A percentile compares a stretch with the other conserved stretches of the same genome.
These are phyloP conservation scores for Microdochium trichocladiopsis DNA, from an alignment of 2,329 filamentous ascomycete genomes.

Conservation along the genomic window DNA sequence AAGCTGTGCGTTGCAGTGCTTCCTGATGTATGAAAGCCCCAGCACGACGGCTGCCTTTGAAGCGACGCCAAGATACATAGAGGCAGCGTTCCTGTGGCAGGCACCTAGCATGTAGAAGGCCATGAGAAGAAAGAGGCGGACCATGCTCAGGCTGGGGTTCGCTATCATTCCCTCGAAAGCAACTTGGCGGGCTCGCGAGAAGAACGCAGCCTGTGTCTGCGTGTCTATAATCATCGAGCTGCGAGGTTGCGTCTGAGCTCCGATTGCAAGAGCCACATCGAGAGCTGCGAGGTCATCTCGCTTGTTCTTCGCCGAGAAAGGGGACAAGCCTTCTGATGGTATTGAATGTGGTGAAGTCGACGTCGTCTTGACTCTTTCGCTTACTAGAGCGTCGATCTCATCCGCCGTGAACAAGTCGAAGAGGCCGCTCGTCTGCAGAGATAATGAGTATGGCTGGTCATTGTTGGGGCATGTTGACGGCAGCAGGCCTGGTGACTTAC, in stretches of 20 bases:
- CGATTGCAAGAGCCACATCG: slow-evolving; percentile 44
- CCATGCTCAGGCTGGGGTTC: slow-evolving; percentile 44
- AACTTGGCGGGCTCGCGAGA: slow-evolving; percentile 37
- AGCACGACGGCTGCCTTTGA: slow-evolving; percentile 48
- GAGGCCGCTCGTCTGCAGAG: slow-evolving; percentile 1
- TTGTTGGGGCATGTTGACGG: not conserved
- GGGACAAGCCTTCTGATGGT: slow-evolving; percentile 3
- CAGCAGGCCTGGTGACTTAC: not conserved
- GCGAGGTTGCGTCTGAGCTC: slow-evolving; percentile 33
- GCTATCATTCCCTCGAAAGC: slow-evolving; percentile 44
- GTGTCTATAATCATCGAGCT: slow-evolving; percentile 17
- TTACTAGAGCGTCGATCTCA: slow-evolving; percentile 1
- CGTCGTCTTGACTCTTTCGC: slow-evolving; percentile 10
- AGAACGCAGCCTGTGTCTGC: slow-evolving; percentile 29
- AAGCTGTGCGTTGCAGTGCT: not conserved
- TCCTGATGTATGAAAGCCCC: slow-evolving; percentile 27
- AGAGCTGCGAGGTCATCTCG: slow-evolving; percentile 20
- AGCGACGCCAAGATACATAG: slow-evolving; percentile 57
- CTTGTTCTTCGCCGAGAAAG: slow-evolving; percentile 7
- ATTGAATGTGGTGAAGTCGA: slow-evolving; percentile 2
- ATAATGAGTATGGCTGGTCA: not conserved
- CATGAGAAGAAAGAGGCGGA: slow-evolving; percentile 46
- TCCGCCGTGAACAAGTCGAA: not conserved
- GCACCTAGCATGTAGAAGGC: slow-evolving; percentile 53
- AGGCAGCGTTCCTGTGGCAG: slow-evolving; percentile 52